A percentile compares a stretch with the other conserved stretches of the same genome.
Evolutionary conservation across 2,329 filamentous ascomycete genomes (phyloP).

Genomic region (Simplicillium aogashimaense): DNA sequence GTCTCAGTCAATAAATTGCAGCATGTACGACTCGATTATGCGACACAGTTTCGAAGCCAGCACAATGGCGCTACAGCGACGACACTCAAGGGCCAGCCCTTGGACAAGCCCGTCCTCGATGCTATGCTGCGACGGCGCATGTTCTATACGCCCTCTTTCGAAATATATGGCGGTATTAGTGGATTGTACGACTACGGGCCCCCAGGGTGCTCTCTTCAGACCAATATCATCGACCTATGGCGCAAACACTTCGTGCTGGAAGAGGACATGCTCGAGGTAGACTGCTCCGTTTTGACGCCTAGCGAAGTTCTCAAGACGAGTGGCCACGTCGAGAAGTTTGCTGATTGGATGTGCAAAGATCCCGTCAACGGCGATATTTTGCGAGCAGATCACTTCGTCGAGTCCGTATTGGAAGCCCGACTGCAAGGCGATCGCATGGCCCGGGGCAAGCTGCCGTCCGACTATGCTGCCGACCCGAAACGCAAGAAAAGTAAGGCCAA

Average conservation of each 20-base stretch:
- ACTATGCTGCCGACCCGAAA: conserved; percentile 60
- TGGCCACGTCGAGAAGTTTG: conserved; percentile 96
- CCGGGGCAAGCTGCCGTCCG: conserved; percentile 70
- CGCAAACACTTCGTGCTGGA: conserved; percentile 86
- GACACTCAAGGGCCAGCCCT: conserved; percentile 80
- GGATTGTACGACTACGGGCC: conserved; percentile 93
- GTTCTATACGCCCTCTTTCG: conserved; percentile 94
- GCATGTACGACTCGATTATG: too few relatives aligned
- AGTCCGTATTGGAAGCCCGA: conserved; percentile 80
- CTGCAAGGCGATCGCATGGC: conserved; percentile 89
- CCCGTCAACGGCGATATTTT: conserved; percentile 96
- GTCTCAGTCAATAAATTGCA: conserved; percentile 14
- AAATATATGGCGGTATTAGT: conserved; percentile 84
- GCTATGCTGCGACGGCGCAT: conserved; percentile 76
- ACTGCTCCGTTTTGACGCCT: conserved; percentile 89
- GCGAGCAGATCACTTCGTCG: conserved; percentile 90
- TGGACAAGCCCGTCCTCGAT: conserved; percentile 76
- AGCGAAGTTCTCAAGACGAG: conserved; percentile 90
- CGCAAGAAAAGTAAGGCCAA: conserved; percentile 90
- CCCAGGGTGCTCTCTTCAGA: conserved; percentile 75
- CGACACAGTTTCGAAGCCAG: too few relatives aligned
- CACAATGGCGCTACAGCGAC: conserved; percentile 35
- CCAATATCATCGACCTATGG: conserved; percentile 83
- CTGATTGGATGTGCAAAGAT: conserved; percentile 99
- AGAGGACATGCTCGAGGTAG: conserved; percentile 92